These are phyloP conservation scores for Phytophthora nicotianae DNA, from an alignment of 352 stramenopile genomes.

Conservation along the genomic window DNA sequence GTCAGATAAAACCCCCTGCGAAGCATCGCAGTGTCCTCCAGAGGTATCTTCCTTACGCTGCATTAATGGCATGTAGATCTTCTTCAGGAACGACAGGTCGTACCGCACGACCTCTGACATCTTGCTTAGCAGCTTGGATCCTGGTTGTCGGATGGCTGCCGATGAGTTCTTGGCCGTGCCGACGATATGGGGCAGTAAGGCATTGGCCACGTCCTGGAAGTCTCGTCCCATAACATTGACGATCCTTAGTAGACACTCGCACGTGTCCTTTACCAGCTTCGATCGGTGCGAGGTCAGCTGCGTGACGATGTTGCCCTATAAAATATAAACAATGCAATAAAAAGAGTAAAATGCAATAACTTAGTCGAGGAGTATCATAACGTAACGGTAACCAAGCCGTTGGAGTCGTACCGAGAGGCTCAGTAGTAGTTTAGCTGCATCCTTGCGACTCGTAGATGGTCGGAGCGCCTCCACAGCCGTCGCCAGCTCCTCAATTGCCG, in stretches of 20 bases:
- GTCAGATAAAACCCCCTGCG: slow-evolving; percentile 6
- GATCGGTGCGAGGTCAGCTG: slow-evolving; percentile 57
- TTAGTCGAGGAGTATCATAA: slow-evolving; percentile 3
- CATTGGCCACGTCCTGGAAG: slow-evolving; percentile 66
- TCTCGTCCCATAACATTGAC: slow-evolving; percentile 46
- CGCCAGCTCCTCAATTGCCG: slow-evolving; percentile 50
- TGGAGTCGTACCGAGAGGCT: slow-evolving; percentile 46
- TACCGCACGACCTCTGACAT: slow-evolving; percentile 68
- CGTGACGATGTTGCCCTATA: slow-evolving; percentile 42
- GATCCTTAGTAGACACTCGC: slow-evolving; percentile 51
- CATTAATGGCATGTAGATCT: slow-evolving; percentile 44
- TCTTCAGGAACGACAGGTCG: slow-evolving; percentile 55
- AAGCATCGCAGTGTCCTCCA: not conserved
- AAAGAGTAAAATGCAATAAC: slow-evolving; percentile 11
- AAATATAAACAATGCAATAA: slow-evolving; percentile 9
- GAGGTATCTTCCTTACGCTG: slow-evolving; percentile 43
- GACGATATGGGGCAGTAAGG: slow-evolving; percentile 52
- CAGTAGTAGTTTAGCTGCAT: slow-evolving; percentile 46
- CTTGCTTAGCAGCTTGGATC: slow-evolving; percentile 50
- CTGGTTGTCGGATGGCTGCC: slow-evolving; percentile 56
- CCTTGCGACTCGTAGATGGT: slow-evolving; percentile 25
- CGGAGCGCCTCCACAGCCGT: slow-evolving; percentile 48
- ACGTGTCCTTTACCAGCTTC: slow-evolving; percentile 59
- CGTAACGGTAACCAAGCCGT: slow-evolving; percentile 10
- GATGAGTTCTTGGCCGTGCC: slow-evolving; percentile 60